These are phyloP conservation scores for Serpula lacrymans DNA, from an alignment of 768 basidiomycete genomes.

Conservation along the genomic window DNA sequence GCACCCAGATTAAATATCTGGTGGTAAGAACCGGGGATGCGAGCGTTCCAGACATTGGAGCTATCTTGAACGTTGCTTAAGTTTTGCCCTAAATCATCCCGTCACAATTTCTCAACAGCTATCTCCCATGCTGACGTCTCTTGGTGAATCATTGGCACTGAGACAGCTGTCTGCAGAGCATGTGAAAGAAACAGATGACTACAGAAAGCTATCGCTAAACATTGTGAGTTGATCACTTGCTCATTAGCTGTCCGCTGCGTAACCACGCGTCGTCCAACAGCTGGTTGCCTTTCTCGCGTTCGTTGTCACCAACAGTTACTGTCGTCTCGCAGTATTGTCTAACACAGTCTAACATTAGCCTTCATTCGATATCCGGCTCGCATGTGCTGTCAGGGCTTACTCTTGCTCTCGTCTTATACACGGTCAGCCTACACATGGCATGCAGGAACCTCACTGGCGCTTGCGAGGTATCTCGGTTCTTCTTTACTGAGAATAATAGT, in stretches of 20 bases:
- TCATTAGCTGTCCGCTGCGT: background rate
- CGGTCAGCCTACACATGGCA: slow-evolving; percentile 24
- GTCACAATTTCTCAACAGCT: too few relatives aligned
- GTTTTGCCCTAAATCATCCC: too few relatives aligned
- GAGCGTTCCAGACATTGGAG: too few relatives aligned
- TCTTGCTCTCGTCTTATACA: slow-evolving; percentile 24
- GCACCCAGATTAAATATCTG: too few relatives aligned
- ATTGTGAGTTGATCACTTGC: slow-evolving; percentile 11
- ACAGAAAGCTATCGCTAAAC: slow-evolving; percentile 18
- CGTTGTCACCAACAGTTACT: slow-evolving; percentile 7
- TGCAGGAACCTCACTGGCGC: slow-evolving; percentile 12
- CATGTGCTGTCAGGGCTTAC: slow-evolving; percentile 14
- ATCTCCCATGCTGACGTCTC: too few relatives aligned
- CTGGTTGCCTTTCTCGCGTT: slow-evolving; percentile 25
- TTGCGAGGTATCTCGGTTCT: slow-evolving; percentile 11
- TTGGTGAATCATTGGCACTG: too few relatives aligned
- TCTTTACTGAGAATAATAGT: background rate
- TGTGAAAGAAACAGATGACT: slow-evolving; percentile 16
- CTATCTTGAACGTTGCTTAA: too few relatives aligned
- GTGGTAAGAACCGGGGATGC: too few relatives aligned
- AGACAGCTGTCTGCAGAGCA: slow-evolving; percentile 14
- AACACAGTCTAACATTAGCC: slow-evolving; percentile 7
- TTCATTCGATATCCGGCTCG: slow-evolving; percentile 21
- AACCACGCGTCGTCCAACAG: slow-evolving; percentile 8
- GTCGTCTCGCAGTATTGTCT: background rate